A percentile compares a stretch with the other conserved stretches of the same genome.
phyloP scores from a whole-genome alignment of 805 yeast genomes.

The Ogataea methanolica region DNA sequence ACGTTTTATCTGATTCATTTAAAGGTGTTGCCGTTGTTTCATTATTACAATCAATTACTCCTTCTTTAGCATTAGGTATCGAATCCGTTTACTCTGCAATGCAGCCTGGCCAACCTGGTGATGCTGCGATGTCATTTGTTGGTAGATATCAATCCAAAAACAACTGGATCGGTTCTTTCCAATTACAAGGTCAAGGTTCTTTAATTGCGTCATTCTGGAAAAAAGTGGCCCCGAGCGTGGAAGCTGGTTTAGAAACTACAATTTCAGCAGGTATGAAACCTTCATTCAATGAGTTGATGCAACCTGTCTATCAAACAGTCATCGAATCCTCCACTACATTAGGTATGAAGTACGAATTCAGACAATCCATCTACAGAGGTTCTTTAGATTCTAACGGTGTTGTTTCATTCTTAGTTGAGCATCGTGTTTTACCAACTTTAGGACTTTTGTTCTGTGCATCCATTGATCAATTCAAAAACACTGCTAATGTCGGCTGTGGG shows the following conservation, averaged over 20 bases:
- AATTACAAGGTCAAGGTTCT: slow-evolving; percentile 89
- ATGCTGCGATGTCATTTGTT: slow-evolving; percentile 83
- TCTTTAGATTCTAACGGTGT: slow-evolving; percentile 89
- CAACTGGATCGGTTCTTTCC: slow-evolving; percentile 92
- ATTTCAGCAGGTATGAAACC: slow-evolving; percentile 76
- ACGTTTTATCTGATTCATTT: slow-evolving; percentile 66
- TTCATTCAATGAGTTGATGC: slow-evolving; percentile 69
- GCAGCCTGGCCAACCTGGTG: slow-evolving; percentile 71
- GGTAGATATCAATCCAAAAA: slow-evolving; percentile 79
- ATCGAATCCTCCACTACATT: slow-evolving; percentile 89
- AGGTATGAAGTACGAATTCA: slow-evolving; percentile 97
- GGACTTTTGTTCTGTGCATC: slow-evolving; percentile 85
- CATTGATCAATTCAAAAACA: slow-evolving; percentile 77
- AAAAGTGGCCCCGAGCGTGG: slow-evolving; percentile 86
- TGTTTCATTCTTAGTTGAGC: slow-evolving; percentile 86
- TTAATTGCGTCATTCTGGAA: slow-evolving; percentile 89
- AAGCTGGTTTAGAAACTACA: slow-evolving; percentile 89
- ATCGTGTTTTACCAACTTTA: slow-evolving; percentile 87
- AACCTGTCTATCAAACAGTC: slow-evolving; percentile 75
- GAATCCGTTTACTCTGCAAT: slow-evolving; percentile 85
- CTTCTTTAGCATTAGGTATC: slow-evolving; percentile 80
- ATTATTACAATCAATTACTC: slow-evolving; percentile 81
- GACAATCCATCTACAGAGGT: slow-evolving; percentile 94
- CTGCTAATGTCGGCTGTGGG: slow-evolving; percentile 88
- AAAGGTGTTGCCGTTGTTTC: slow-evolving; percentile 93